A percentile compares a stretch with the other conserved stretches of the same genome.
These are phyloP conservation scores for Naganishia friedmannii DNA, from an alignment of 768 basidiomycete species.

Conservation along the genomic window DNA sequence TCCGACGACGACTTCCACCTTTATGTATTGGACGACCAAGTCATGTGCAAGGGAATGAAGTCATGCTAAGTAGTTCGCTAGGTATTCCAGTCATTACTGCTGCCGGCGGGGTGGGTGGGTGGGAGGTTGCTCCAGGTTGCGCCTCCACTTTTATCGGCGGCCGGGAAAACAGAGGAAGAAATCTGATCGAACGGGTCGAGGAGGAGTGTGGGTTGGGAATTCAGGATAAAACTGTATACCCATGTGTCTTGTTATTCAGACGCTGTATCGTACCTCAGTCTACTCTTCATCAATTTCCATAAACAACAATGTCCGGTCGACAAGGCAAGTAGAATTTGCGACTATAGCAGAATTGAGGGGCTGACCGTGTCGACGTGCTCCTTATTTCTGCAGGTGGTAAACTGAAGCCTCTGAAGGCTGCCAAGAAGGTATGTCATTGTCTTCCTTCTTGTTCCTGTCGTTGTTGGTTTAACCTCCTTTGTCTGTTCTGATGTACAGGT, in stretches of 20 bases:
- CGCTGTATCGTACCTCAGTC: not conserved
- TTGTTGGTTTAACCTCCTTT: not conserved
- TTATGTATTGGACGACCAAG: too few relatives aligned
- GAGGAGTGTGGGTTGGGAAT: too few relatives aligned
- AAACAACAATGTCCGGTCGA: constrained; percentile 5
- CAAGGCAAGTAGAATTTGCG: not conserved
- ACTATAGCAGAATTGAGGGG: too few relatives aligned
- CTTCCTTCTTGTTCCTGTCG: not conserved
- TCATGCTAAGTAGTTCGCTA: too few relatives aligned
- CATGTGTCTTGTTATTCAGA: too few relatives aligned
- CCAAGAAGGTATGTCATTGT: constrained; percentile 34
- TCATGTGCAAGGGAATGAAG: too few relatives aligned
- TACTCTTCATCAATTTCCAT: not conserved
- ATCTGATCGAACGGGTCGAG: not conserved
- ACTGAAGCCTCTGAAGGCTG: constrained; percentile 39
- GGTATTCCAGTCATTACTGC: too few relatives aligned
- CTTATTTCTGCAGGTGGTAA: constrained; percentile 34
- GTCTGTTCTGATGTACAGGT: not conserved
- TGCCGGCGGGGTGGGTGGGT: too few relatives aligned
- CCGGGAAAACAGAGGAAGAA: not conserved
- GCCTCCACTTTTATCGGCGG: not conserved
- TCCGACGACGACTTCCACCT: too few relatives aligned
- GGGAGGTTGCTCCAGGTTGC: too few relatives aligned
- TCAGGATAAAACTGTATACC: too few relatives aligned
- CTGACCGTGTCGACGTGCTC: not conserved